These are phyloP conservation scores for Fistulifera solaris DNA, from an alignment of 108 stramenopile genomes.

Conservation along the genomic window DNA sequence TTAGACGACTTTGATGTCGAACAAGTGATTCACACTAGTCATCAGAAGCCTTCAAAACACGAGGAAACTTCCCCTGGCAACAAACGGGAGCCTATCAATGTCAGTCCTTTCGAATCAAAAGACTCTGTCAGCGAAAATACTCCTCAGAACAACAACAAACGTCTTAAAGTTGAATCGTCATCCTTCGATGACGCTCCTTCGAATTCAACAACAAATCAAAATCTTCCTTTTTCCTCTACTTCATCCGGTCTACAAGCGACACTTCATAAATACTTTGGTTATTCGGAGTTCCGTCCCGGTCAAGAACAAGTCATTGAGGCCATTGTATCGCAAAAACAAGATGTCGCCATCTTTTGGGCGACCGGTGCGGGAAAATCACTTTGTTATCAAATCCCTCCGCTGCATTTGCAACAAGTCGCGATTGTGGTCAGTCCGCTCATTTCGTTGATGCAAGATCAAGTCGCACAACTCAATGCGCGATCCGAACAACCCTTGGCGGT, in stretches of 20 bases:
- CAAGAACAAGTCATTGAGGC: slow-evolving; percentile 26
- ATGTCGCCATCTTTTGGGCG: slow-evolving; percentile 88
- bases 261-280: slow-evolving; percentile 30
- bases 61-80: no score
- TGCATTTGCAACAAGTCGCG: slow-evolving; percentile 35
- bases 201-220: no score
- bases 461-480: slow-evolving; percentile 52
- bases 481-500: slow-evolving; percentile 29
- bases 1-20: slow-evolving; percentile 3
- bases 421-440: slow-evolving; percentile 68
- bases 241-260: slow-evolving; percentile 12
- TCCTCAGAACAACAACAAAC: neutral
- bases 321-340: slow-evolving; percentile 19
- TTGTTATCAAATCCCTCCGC: slow-evolving; percentile 85
- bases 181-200: no score
- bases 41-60: neutral
- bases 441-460: slow-evolving; percentile 93
- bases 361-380: slow-evolving; percentile 90
- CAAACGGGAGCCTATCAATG: neutral
- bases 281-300: slow-evolving; percentile 25
- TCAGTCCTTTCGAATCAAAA: neutral
- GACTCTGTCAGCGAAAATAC: neutral
- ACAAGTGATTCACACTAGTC: neutral
- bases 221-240: no score
- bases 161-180: neutral